Base-by-base conservation (phyloP, 345 rosid species). In the Bruguiera sexangula region DNA sequence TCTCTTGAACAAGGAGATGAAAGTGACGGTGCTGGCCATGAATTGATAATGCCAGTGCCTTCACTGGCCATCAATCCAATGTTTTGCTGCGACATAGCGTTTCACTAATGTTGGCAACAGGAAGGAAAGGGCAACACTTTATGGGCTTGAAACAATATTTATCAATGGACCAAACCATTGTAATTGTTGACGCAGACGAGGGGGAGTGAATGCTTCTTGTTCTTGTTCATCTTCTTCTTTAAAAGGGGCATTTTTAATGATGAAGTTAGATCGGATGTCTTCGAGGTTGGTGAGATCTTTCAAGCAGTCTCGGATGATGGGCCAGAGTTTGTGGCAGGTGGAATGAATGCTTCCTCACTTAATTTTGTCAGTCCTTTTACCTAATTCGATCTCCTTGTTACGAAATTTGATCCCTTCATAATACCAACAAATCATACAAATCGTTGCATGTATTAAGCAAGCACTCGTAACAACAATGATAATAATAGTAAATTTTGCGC, bases 111-210 rank as follows among this genome's bases (percentile, higher is more conserved):
- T 56, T 74, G 59, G 73, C 76, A 0, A 32, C 8, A 22, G 81
- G 62, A 69, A 67, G 50, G 59, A 73, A 72, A 29, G 63, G 31
- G 1, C 66, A 63, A 3, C 48, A 11, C 10, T 30, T 30, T 0
- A 55, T 8, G 31, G 50, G 51, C 24, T 65, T 78, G 71, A 70
- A 55, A 68, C 58, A 81, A 55, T 83, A 84, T 3, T 63, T 83
- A 39, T 83, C 86, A 0, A 53, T 78, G 86, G 86, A 80, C 75
- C 81, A 69, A 22, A 70, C 51, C 46, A 69, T 62, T 39, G 39
- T 73, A 27, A 62, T 74, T 11, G 61, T 79, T 22, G 70, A 71
- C 60, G 30, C 70, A 19, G 53, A 65, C 37, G 36, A 31, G 82
- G 66, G 3, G 51, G 24, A 10, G 36, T 31, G 11, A 67, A 72